Conservation (phyloP, 1,284 basidiomycete species). For the Ustilago hordei region DNA sequence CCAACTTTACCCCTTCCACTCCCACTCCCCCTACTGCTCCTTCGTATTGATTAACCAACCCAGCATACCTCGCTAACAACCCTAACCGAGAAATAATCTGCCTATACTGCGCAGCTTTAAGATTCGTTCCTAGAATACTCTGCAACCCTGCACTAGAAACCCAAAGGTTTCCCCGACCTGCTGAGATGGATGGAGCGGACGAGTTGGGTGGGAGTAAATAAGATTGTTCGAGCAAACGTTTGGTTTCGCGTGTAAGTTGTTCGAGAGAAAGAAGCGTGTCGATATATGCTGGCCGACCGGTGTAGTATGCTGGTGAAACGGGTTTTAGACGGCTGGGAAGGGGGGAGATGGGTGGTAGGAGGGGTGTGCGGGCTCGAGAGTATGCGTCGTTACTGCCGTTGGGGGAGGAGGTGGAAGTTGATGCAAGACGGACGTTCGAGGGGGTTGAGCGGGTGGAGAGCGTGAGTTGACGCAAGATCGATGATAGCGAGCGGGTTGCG, state of each 20-base stretch:
- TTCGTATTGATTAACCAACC: conserved; percentile 67
- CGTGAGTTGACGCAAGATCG: conserved; percentile 12
- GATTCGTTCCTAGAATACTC: conserved; percentile 74
- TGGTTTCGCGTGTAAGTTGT: conserved; percentile 75
- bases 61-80: conserved; percentile 79
- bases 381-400: conserved; percentile 9
- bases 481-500: conserved; percentile 8
- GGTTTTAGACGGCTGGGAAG: conserved; percentile 68
- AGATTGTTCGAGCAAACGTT: conserved; percentile 76
- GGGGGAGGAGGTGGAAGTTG: neutral
- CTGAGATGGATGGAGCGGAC: conserved; percentile 71
- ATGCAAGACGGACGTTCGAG: conserved; percentile 6
- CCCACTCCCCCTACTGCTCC: neutral
- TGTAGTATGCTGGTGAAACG: conserved; percentile 82
- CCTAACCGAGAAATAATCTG: conserved; percentile 77
- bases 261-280: conserved; percentile 80
- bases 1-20: conserved; percentile 12
- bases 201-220: conserved; percentile 83
- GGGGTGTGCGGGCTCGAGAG: conserved; percentile 19
- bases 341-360: conserved; percentile 31
- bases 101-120: conserved; percentile 81
- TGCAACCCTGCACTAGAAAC: conserved; percentile 76
- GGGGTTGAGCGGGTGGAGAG: conserved; percentile 10
- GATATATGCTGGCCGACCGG: conserved; percentile 82
- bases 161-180: conserved; percentile 72